These are phyloP conservation scores for Termitomyces sp. DNA, from an alignment of 768 basidiomycete genomes.

Conservation along the genomic window DNA sequence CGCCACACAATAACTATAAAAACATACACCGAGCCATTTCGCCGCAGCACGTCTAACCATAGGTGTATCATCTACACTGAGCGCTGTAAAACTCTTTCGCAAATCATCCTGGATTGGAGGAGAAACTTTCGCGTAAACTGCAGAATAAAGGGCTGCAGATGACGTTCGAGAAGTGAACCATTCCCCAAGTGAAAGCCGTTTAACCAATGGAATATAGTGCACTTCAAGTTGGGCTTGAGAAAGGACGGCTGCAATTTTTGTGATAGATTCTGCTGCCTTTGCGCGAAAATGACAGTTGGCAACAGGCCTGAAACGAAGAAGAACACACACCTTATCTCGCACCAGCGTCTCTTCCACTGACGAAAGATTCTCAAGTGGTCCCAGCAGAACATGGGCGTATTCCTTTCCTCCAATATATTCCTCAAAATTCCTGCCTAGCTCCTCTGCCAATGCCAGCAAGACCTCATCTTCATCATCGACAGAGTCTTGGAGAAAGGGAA, in stretches of 20 bases:
- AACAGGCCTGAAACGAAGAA: constrained; percentile 11
- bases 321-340: constrained; percentile 84
- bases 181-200: constrained; percentile 87
- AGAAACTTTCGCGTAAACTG: constrained; percentile 82
- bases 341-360: constrained; percentile 98
- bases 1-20: not conserved
- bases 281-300: constrained; percentile 9
- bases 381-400: constrained; percentile 83
- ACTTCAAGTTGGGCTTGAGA: constrained; percentile 82
- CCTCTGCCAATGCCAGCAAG: constrained; percentile 91
- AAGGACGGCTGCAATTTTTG: constrained; percentile 79
- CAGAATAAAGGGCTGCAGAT: constrained; percentile 88
- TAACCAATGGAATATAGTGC: constrained; percentile 87
- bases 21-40: constrained; percentile 90
- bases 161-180: constrained; percentile 99
- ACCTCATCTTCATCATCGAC: constrained; percentile 99
- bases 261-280: constrained; percentile 94
- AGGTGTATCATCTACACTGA: constrained; percentile 93
- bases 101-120: constrained; percentile 80
- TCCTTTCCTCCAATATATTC: constrained; percentile 93
- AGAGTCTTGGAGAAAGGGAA: constrained; percentile 98
- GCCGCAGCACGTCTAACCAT: constrained; percentile 98
- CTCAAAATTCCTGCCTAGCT: constrained; percentile 87
- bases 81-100: constrained; percentile 76
- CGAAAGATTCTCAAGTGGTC: constrained; percentile 92